Base-by-base conservation (phyloP, 805 yeast genomes). In the Barnettozyma vustinii region DNA sequence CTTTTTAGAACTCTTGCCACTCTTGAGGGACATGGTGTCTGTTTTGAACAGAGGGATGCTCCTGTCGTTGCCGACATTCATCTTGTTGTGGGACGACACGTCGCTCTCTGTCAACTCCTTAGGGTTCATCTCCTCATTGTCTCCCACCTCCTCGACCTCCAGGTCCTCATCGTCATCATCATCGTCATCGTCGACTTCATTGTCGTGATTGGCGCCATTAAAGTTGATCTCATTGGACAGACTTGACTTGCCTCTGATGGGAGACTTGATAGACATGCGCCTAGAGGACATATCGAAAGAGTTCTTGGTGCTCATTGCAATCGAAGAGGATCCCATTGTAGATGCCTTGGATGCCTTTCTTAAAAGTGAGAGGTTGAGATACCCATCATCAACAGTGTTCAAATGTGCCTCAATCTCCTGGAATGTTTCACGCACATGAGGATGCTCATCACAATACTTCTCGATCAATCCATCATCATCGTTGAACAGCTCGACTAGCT, bases 311-410 rank as follows among this genome's bases (percentile, higher is more conserved):
- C 49, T 48, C 30, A 45, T n/a, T 1, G 48, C 35, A 9, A 30
- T 21, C 9, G 47, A 36, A 3, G 26, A 30, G 2, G 56, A 41
- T 5, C 40, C 39, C 8, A 42, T 4, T 5, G 46, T 42, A 0
- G 56, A 52, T 3, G 63, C 66, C 49, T 67, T 69, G 20, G 73
- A 65, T 2, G 79, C 72, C 48, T 76, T 75, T 59, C 75, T 73
- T 56, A 83, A 64, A 27, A 82, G 61, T 0, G 74, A 71, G 37
- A 79, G 56, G 63, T 83, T 87, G 61, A 82, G 63, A 55, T 75
- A 74, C 1, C 88, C 89, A 61, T 83, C 84, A 61, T 84, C 88
- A 41, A 81, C 75, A 8, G 81, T 76, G 50, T 75, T 76, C 59
- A 83, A 65, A 26, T 80, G 76, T 12, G 73, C 73, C 49, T 80